Percentiles rank a stretch among this genome's conserved stretches.
Evolutionary conservation across 2,329 filamentous ascomycete species (phyloP).

Genomic region (Fusarium brachygibbosum): DNA sequence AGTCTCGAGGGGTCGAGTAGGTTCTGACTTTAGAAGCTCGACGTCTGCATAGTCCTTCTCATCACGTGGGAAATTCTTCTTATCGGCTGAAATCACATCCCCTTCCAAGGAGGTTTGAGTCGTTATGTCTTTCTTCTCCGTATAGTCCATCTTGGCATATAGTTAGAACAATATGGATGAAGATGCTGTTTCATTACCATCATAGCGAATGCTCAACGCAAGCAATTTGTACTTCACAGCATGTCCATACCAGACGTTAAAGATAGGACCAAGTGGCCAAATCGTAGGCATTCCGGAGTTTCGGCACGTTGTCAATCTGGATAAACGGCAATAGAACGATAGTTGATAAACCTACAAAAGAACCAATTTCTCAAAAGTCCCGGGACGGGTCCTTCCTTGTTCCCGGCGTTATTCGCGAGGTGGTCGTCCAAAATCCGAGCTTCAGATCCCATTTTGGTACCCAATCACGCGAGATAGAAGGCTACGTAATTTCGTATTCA

Average conservation of each 20-base stretch:
- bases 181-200: not conserved
- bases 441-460: not conserved
- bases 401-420: slow-evolving; percentile 12
- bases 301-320: slow-evolving; percentile 28
- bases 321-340: slow-evolving; percentile 6
- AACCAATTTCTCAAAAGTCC: slow-evolving; percentile 23
- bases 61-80: slow-evolving; percentile 9
- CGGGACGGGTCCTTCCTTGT: not conserved
- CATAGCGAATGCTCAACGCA: not conserved
- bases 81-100: slow-evolving; percentile 18
- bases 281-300: slow-evolving; percentile 5
- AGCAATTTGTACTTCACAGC: slow-evolving; percentile 2
- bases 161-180: slow-evolving; percentile 1
- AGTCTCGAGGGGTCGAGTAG: slow-evolving; percentile 19
- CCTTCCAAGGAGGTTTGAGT: not conserved
- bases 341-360: slow-evolving; percentile 19
- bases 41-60: slow-evolving; percentile 17
- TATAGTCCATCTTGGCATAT: slow-evolving; percentile 3
- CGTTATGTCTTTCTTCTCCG: slow-evolving; percentile 6
- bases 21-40: slow-evolving; percentile 13
- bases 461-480: not conserved
- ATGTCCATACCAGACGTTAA: not conserved
- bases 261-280: not conserved
- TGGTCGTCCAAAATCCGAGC: not conserved
- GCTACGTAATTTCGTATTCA: slow-evolving; percentile 19